These are phyloP conservation scores for Sugiyamaella americana DNA, from an alignment of 805 yeast species.

Conservation along the genomic window DNA sequence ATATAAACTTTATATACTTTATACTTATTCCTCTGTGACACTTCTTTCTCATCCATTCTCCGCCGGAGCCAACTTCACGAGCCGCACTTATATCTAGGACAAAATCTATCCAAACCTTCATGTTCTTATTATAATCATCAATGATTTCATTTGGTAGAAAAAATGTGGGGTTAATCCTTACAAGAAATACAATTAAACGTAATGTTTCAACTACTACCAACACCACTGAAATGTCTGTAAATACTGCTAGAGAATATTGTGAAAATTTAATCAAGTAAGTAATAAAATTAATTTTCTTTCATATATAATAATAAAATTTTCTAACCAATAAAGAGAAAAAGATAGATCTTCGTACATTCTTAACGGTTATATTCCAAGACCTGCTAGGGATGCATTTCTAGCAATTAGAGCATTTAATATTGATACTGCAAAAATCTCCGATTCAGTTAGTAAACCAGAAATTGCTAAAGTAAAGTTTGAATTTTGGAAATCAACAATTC, in stretches of 20 bases:
- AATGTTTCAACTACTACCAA: too few species aligned
- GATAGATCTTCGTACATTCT: conserved; percentile 63
- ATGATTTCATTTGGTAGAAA: too few species aligned
- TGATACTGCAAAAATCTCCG: conserved; percentile 52
- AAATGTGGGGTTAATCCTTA: too few species aligned
- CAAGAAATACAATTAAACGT: too few species aligned
- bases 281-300: neutral
- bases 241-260: conserved; percentile 42
- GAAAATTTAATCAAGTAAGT: conserved; percentile 27
- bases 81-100: too few species aligned
- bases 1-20: too few species aligned
- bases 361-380: conserved; percentile 63
- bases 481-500: conserved; percentile 65
- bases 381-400: conserved; percentile 53
- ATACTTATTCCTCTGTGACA: too few species aligned
- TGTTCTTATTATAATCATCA: too few species aligned
- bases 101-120: too few species aligned
- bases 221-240: neutral
- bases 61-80: too few species aligned
- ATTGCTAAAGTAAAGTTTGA: conserved; percentile 48
- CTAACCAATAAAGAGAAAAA: too few species aligned
- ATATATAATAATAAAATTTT: neutral
- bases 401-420: conserved; percentile 63
- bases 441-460: conserved; percentile 32
- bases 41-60: too few species aligned